Conservation (phyloP, 352 stramenopile genomes). For the Thraustochytrium striatum region DNA sequence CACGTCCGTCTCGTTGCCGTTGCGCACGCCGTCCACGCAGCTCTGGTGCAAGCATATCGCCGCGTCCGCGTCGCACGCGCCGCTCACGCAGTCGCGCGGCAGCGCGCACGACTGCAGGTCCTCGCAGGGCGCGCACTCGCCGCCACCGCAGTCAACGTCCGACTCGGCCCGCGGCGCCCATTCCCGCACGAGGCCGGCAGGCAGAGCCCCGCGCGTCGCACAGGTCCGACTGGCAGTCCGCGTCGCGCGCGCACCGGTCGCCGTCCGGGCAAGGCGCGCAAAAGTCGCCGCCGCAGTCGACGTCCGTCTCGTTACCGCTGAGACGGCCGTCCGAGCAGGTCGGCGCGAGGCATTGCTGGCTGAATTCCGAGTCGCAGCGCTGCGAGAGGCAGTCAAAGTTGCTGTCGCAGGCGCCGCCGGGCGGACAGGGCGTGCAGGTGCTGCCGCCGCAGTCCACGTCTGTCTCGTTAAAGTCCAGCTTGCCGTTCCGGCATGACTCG, state of each 20-base stretch:
- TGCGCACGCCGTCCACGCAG: slow-evolving; percentile 32
- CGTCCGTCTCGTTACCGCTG: slow-evolving; percentile 42
- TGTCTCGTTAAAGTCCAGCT: slow-evolving; percentile 46
- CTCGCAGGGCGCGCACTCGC: slow-evolving; percentile 41
- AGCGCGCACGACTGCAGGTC: not conserved
- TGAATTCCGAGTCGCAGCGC: slow-evolving; percentile 20
- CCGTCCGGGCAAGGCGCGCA: slow-evolving; percentile 44
- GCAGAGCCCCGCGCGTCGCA: slow-evolving; percentile 20
- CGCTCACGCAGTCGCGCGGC: slow-evolving; percentile 44
- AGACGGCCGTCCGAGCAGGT: slow-evolving; percentile 29
- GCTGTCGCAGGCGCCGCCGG: slow-evolving; percentile 1
- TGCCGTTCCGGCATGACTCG: slow-evolving; percentile 25
- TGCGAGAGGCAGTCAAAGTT: slow-evolving; percentile 48
- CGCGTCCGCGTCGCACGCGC: slow-evolving; percentile 32
- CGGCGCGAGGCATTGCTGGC: slow-evolving; percentile 30
- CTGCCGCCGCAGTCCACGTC: slow-evolving; percentile 44
- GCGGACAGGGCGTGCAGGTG: slow-evolving; percentile 18
- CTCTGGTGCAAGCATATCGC: not conserved
- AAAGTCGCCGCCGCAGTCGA: slow-evolving; percentile 38
- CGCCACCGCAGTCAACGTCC: slow-evolving; percentile 54
- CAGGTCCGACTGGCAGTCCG: slow-evolving; percentile 36
- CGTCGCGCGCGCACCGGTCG: slow-evolving; percentile 22
- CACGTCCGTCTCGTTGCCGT: slow-evolving; percentile 46
- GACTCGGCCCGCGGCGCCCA: slow-evolving; percentile 47
- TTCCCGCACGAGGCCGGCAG: slow-evolving; percentile 48